Evolutionary conservation across 2,329 filamentous ascomycete genomes (phyloP), one percentile per base, ranked within the genome.

Genomic region (Talaromyces sp.): DNA sequence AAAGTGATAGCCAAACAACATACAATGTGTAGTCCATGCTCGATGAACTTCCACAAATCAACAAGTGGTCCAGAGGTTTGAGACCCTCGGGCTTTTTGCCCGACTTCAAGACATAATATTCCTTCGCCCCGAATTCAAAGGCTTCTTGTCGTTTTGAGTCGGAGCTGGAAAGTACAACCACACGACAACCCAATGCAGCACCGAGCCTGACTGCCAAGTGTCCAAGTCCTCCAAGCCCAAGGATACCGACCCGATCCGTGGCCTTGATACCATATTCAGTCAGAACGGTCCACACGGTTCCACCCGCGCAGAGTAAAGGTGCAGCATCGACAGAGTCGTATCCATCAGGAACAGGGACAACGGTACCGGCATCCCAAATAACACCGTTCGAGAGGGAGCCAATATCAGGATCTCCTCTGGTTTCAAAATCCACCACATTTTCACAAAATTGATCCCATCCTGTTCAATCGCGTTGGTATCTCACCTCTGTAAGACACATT

Each of bases 171-270:
- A 75, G 63, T 0, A 72, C 73, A n/a, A 76, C 74, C 14, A 76
- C 75, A 52, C 90, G 86, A 35, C 87, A 88, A 13, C 88, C 88
- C 1, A 93, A 80, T 0, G 89, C 89, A 67, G 84, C 85, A 0
- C 89, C 87, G 72, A 85, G 90, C 68, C 91, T 82, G 24, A 93
- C 76, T 0, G 85, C 90, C 67, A 92, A 87, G 70, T 93, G 89
- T 0, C 90, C 0, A 3, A 92, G 79, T 0, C 90, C 90, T 27
- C 90, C 90, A 9, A 92, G 79, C 3, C 90, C 89, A n/a, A 91
- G 81, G 56, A 93, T 84, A 0, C 85, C 90, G 0, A 93, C 88
- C 9, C 78, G 82, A 74, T 90, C 90, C 1, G 88, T 90, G 0
- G 88, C 86, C 2, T 87, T 86, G 7, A 91, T 86, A 64, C 70